These are phyloP conservation scores for Colletotrichum ledebouriae DNA, from an alignment of 2,329 filamentous ascomycete genomes.

Conservation along the genomic window DNA sequence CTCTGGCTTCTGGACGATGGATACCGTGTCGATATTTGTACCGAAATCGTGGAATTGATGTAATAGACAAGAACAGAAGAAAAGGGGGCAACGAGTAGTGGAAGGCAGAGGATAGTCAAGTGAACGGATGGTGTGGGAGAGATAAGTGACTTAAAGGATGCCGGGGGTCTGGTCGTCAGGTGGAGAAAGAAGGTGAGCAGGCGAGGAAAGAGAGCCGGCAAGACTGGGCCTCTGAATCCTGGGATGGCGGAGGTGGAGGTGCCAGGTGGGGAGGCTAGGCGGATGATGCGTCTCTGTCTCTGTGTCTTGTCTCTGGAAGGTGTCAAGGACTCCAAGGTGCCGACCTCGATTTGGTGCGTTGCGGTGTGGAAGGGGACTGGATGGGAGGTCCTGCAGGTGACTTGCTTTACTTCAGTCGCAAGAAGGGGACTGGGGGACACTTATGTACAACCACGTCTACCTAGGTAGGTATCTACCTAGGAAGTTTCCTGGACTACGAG, in stretches of 20 bases:
- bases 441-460: constrained; percentile 33
- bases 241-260: constrained; percentile 19
- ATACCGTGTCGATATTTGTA: constrained; percentile 55
- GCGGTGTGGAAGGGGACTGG: constrained; percentile 18
- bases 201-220: constrained; percentile 36
- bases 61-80: constrained; percentile 12
- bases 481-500: neutral
- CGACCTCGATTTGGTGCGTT: constrained; percentile 20
- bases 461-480: too few relatives aligned
- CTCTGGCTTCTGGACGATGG: constrained; percentile 1
- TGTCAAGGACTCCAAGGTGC: constrained; percentile 26
- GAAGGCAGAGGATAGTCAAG: constrained; percentile 13
- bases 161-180: constrained; percentile 35
- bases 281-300: constrained; percentile 40
- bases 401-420: constrained; percentile 18
- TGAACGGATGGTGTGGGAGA: constrained; percentile 30
- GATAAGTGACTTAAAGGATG: constrained; percentile 37
- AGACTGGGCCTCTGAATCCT: constrained; percentile 21
- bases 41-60: constrained; percentile 50
- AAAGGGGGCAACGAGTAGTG: constrained; percentile 17
- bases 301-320: constrained; percentile 33
- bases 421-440: constrained; percentile 30
- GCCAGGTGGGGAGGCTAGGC: constrained; percentile 30
- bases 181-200: constrained; percentile 40
- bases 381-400: constrained; percentile 39